phyloP scores from a whole-genome alignment of 1,284 basidiomycete species.

The Cryptococcus hybrid region DNA sequence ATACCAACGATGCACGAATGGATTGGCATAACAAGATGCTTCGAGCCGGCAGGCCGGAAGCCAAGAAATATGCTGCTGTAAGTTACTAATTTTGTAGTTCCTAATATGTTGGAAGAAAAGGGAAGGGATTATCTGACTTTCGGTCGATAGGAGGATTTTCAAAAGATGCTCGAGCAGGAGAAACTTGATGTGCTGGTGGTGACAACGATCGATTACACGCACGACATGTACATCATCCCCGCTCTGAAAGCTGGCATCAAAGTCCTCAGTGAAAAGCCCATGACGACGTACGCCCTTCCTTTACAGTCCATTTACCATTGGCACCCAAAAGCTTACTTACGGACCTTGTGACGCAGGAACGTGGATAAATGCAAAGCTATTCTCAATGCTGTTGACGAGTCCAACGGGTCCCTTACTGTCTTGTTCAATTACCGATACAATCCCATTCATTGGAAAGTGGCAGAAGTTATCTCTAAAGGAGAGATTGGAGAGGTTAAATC shows the following conservation, averaged over 20 bases:
- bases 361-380: conserved; percentile 56
- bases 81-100: conserved; percentile 1
- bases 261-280: conserved; percentile 59
- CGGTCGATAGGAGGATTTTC: conserved; percentile 48
- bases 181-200: conserved; percentile 57
- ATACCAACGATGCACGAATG: conserved; percentile 56
- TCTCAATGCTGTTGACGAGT: conserved; percentile 53
- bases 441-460: conserved; percentile 59
- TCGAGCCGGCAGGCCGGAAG: conserved; percentile 44
- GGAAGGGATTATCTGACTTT: conserved; percentile 2
- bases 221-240: conserved; percentile 55
- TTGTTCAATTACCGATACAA: conserved; percentile 55
- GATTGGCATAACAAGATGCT: conserved; percentile 56
- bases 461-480: conserved; percentile 55
- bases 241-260: conserved; percentile 41
- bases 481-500: conserved; percentile 58
- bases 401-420: conserved; percentile 49
- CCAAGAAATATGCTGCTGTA: conserved; percentile 27
- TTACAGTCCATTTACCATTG: not conserved
- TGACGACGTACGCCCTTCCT: conserved; percentile 52
- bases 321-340: not conserved
- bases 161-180: conserved; percentile 55
- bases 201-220: conserved; percentile 58
- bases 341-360: conserved; percentile 27
- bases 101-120: not conserved